Conservation (phyloP, 2,329 filamentous ascomycete genomes). For the Botrytis cinerea region DNA sequence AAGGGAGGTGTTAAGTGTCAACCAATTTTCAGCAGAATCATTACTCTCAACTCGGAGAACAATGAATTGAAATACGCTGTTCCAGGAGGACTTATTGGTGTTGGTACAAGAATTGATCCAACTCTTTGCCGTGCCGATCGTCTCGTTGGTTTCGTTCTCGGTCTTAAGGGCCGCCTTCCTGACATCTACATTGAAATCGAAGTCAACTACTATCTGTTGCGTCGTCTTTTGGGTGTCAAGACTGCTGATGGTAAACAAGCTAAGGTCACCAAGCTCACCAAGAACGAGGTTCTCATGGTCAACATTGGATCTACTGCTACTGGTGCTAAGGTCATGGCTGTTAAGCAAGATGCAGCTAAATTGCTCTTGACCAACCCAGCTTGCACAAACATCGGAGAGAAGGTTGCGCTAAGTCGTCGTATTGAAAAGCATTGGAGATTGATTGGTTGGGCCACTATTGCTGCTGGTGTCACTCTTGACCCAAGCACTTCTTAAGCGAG, state of each 20-base stretch:
- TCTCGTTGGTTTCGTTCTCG: slow-evolving; percentile 96
- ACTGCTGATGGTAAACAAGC: slow-evolving; percentile 98
- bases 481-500: slow-evolving; percentile 38
- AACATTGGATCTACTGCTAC: slow-evolving; percentile 98
- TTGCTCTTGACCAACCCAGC: slow-evolving; percentile 89
- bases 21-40: slow-evolving; percentile 93
- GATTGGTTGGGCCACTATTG: slow-evolving; percentile 78
- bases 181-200: slow-evolving; percentile 98
- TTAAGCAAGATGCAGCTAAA: slow-evolving; percentile 97
- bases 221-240: slow-evolving; percentile 91
- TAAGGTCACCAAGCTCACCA: slow-evolving; percentile 96
- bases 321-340: slow-evolving; percentile 93
- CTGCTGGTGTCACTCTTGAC: slow-evolving; percentile 41
- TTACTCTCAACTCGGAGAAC: slow-evolving; percentile 94
- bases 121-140: slow-evolving; percentile 98
- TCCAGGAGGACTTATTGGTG: slow-evolving; percentile 95
- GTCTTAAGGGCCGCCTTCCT: slow-evolving; percentile 88
- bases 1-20: slow-evolving; percentile 93
- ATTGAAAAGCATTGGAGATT: slow-evolving; percentile 99
- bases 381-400: slow-evolving; percentile 96
- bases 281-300: slow-evolving; percentile 99
- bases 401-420: slow-evolving; percentile 93
- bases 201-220: slow-evolving; percentile 98
- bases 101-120: slow-evolving; percentile 95
- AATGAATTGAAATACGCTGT: slow-evolving; percentile 99